Base-by-base conservation (phyloP, 176 grass and related monocot species). In the Coix lacrymajobi region DNA sequence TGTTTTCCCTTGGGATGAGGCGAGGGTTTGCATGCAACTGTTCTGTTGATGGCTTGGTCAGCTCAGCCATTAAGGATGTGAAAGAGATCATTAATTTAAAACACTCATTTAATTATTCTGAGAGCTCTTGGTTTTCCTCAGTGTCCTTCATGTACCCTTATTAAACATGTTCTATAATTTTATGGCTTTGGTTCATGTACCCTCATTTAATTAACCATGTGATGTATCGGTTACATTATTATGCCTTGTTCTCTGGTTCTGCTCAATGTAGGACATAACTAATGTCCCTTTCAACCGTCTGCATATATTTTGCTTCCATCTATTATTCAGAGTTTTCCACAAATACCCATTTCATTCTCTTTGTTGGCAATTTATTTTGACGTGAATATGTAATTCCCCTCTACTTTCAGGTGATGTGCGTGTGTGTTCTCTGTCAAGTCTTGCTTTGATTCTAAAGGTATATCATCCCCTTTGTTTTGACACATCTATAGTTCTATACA, bases 401-500 rank as follows among this genome's bases (percentile, higher is more conserved):
- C 41, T 76, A 40, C 40, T 90, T 84, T 43, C 81, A 98, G 96
- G 88, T 76, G 67, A 79, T 72, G 89, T 33, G 10, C 36, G 80
- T 1, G 34, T 61, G 32, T 91, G 92, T 75, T 88, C 88, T 88
- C 30, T 81, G 22, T 91, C 86, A 67, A 95, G 82, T 51, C 76
- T 95, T 88, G 43, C 85, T 9, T 83, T 98, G 62, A 87, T 80
- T 81, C 69, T 79, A 32, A 93, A 93, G 92, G 96, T 98, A 91
- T 28, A 24, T 22, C 54, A 22, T 43, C 49, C 54, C 41, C 30
- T 5, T 39, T 5, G 44, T 78, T 32, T 39, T 71, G 46, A 22
- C 26, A 11, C 8, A 29, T 22, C 22, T 57, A 11, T 37, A 10
- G 17, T 66, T 3, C 5, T 31, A 15, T 66, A 41, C 62, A 15